Conservation (phyloP, 2,329 filamentous ascomycete species). For the Botrytis squamosa region DNA sequence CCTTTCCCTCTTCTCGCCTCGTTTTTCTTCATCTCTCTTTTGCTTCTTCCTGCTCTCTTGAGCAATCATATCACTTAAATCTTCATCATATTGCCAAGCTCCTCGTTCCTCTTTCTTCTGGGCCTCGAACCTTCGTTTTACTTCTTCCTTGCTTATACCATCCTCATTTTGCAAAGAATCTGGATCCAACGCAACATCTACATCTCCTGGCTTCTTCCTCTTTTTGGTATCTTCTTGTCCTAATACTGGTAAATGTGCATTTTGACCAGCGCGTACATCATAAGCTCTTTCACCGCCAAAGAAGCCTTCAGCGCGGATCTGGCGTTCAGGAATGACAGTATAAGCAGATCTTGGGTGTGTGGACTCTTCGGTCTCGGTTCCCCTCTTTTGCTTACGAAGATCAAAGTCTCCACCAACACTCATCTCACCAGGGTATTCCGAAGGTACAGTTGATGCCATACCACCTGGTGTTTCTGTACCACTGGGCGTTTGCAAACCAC, state of each 20-base stretch:
- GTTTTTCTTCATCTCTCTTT: constrained; percentile 81
- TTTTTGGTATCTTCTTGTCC: constrained; percentile 76
- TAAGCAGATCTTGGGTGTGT: constrained; percentile 75
- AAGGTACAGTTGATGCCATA: constrained; percentile 74
- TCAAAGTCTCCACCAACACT: constrained; percentile 85
- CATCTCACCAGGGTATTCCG: constrained; percentile 73
- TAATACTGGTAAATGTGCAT: constrained; percentile 65
- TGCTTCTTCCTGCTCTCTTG: constrained; percentile 87
- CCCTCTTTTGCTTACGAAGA: constrained; percentile 80
- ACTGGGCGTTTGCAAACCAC: constrained; percentile 70
- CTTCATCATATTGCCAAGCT: constrained; percentile 73
- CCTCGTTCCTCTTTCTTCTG: constrained; percentile 61
- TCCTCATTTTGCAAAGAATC: constrained; percentile 74
- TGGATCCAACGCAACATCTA: constrained; percentile 88
- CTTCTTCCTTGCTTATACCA: constrained; percentile 79
- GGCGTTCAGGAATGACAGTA: constrained; percentile 84
- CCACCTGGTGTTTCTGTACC: constrained; percentile 81
- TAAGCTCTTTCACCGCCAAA: constrained; percentile 95
- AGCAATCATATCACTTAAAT: constrained; percentile 93
- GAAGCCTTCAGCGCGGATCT: constrained; percentile 84
- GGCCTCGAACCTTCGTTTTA: constrained; percentile 77
- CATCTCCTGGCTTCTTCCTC: constrained; percentile 93
- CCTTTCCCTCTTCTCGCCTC: constrained; percentile 54
- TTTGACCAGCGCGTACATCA: constrained; percentile 66
- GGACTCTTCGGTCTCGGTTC: constrained; percentile 84